These are phyloP conservation scores for Microdochium nivale DNA, from an alignment of 2,329 filamentous ascomycete genomes.

Conservation along the genomic window DNA sequence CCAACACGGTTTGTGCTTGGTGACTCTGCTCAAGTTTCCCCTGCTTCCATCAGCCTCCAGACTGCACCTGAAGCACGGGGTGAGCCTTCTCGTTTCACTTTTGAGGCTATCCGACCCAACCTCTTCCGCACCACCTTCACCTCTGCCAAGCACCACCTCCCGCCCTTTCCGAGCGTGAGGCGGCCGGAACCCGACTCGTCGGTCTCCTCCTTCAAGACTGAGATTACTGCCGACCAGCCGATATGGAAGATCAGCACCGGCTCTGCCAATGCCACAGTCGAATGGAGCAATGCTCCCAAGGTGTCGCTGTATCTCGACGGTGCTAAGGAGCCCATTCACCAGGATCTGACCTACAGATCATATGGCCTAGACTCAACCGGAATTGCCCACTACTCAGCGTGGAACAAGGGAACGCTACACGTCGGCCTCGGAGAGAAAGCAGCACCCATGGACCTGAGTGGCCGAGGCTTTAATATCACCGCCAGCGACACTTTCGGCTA, in stretches of 20 bases:
- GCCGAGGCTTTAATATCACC: slow-evolving; percentile 56
- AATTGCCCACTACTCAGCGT: slow-evolving; percentile 55
- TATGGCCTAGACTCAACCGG: slow-evolving; percentile 55
- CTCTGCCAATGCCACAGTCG: slow-evolving; percentile 42
- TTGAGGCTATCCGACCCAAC: slow-evolving; percentile 52
- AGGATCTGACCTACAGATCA: slow-evolving; percentile 56
- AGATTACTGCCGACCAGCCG: slow-evolving; percentile 20
- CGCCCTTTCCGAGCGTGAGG: slow-evolving; percentile 53
- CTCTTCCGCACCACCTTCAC: slow-evolving; percentile 62
- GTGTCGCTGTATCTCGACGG: slow-evolving; percentile 44
- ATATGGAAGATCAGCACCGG: slow-evolving; percentile 35
- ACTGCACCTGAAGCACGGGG: slow-evolving; percentile 24
- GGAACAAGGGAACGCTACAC: slow-evolving; percentile 54
- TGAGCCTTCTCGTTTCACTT: slow-evolving; percentile 45
- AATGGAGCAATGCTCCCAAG: slow-evolving; percentile 50
- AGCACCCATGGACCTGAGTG: slow-evolving; percentile 63
- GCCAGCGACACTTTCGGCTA: slow-evolving; percentile 69
- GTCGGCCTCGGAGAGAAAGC: slow-evolving; percentile 63
- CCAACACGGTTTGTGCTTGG: slow-evolving; percentile 16
- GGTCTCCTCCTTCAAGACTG: slow-evolving; percentile 17
- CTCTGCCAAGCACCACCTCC: slow-evolving; percentile 50
- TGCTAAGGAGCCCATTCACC: slow-evolving; percentile 44
- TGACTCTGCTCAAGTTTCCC: slow-evolving; percentile 1
- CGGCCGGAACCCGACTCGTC: slow-evolving; percentile 30
- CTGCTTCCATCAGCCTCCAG: slow-evolving; percentile 28